A percentile compares a stretch with the other conserved stretches of the same genome.
Conservation (phyloP, 345 rosid species). For the Clarkia xantiana region DNA sequence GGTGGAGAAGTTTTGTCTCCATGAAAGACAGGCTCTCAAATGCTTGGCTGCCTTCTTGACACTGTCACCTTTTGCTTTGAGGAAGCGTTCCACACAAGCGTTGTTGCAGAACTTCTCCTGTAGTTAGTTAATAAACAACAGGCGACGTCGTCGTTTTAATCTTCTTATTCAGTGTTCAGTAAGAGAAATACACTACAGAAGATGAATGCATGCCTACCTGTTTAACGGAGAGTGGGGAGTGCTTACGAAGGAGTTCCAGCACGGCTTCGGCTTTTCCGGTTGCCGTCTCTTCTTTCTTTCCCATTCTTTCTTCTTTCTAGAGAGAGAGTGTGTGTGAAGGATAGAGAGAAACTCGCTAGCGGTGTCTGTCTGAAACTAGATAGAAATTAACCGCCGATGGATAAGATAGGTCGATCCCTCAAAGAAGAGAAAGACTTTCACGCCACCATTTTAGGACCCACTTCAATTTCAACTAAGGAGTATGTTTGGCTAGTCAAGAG, state of each 20-base stretch:
- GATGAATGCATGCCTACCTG: conserved; percentile 37
- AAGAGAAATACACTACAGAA: not conserved
- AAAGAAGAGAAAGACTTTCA: conserved; percentile 53
- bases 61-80: conserved; percentile 59
- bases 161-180: not conserved
- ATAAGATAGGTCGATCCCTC: too few relatives aligned
- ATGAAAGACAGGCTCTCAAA: conserved; percentile 67
- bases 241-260: conserved; percentile 49
- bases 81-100: conserved; percentile 65
- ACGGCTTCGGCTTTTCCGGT: conserved; percentile 46
- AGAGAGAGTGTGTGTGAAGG: too few relatives aligned
- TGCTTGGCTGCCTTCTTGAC: conserved; percentile 80
- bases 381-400: too few relatives aligned
- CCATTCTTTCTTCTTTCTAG: conserved; percentile 18
- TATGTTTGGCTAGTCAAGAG: conserved; percentile 4
- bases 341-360: not conserved
- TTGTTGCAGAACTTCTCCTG: conserved; percentile 91
- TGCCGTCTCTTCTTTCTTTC: conserved; percentile 39
- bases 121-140: not conserved
- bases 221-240: conserved; percentile 59
- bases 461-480: conserved; percentile 12
- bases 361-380: conserved; percentile 1
- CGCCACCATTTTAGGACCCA: conserved; percentile 33
- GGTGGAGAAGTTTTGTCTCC: conserved; percentile 64
- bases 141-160: too few relatives aligned